Percentiles rank a stretch among this genome's conserved stretches.
These are phyloP conservation scores for Puccinia triticina DNA, from an alignment of 1,284 basidiomycete species.

Conservation along the genomic window DNA sequence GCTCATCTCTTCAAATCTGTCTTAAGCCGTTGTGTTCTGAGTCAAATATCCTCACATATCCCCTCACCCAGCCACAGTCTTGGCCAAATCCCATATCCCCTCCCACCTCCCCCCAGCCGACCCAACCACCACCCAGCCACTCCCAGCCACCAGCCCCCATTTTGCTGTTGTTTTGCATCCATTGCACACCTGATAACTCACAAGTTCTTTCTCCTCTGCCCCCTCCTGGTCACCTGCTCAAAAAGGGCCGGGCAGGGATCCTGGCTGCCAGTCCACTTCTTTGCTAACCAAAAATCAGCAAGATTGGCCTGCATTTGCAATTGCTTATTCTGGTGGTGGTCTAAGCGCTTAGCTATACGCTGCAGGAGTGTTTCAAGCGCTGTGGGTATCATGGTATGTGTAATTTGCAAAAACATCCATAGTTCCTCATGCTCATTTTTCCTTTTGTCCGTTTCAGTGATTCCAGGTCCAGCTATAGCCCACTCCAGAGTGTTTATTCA, in stretches of 20 bases:
- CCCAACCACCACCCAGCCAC: too few species aligned
- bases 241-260: conserved; percentile 25
- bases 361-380: conserved; percentile 36
- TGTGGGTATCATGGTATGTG: not conserved
- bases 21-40: too few species aligned
- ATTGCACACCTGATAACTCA: too few species aligned
- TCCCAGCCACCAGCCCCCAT: too few species aligned
- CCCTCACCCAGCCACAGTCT: too few species aligned
- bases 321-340: conserved; percentile 44
- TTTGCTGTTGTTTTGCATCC: too few species aligned
- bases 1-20: too few species aligned
- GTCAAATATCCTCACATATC: too few species aligned
- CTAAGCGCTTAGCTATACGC: conserved; percentile 28
- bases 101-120: too few species aligned
- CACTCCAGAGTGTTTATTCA: conserved; percentile 57
- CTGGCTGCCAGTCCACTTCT: not conserved
- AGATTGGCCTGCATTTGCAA: conserved; percentile 17
- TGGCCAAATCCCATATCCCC: too few species aligned
- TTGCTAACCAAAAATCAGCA: not conserved
- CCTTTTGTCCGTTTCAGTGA: not conserved
- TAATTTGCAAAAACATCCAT: not conserved
- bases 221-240: too few species aligned
- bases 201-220: too few species aligned
- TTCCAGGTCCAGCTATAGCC: conserved; percentile 19
- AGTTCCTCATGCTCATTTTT: not conserved